Percentiles rank a stretch among this genome's conserved stretches.
These are phyloP conservation scores for Lathyrus tuberosus DNA, from an alignment of 306 rosid genomes.

Conservation along the genomic window DNA sequence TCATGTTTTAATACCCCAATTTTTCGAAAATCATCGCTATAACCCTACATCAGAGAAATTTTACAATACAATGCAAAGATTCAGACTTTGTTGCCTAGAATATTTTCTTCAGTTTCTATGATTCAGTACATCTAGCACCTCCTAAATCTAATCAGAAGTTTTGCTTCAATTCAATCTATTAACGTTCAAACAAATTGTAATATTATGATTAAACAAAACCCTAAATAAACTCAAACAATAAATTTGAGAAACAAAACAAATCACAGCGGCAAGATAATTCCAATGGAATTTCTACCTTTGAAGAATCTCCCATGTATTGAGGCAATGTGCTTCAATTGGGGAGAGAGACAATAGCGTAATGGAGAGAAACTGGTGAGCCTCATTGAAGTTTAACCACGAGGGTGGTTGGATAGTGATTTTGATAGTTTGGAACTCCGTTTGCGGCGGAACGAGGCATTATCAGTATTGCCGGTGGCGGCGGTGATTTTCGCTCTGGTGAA, in stretches of 20 bases:
- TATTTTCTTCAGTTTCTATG: too few species aligned
- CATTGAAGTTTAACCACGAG: background rate
- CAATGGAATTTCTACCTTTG: background rate
- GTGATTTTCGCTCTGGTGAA: background rate
- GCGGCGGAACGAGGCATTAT: background rate
- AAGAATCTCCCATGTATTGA: background rate
- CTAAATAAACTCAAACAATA: background rate
- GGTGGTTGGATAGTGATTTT: background rate
- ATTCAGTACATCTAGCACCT: too few species aligned
- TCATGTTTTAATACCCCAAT: too few species aligned
- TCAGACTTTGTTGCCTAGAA: too few species aligned
- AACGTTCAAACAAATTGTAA: background rate
- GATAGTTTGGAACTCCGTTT: background rate
- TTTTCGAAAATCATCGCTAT: too few species aligned
- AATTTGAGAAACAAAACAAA: background rate
- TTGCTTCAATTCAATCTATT: background rate
- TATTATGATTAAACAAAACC: background rate
- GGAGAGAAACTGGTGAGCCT: background rate
- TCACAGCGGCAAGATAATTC: background rate
- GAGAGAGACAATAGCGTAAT: background rate
- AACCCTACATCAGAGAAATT: too few species aligned
- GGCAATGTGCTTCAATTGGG: background rate
- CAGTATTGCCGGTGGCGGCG: background rate
- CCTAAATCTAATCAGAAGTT: too few species aligned
- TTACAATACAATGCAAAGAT: too few species aligned